Evolutionary conservation across 805 yeast species (phyloP), one percentile per base, ranked within the genome.

Genomic region (Candida peoriensis): DNA sequence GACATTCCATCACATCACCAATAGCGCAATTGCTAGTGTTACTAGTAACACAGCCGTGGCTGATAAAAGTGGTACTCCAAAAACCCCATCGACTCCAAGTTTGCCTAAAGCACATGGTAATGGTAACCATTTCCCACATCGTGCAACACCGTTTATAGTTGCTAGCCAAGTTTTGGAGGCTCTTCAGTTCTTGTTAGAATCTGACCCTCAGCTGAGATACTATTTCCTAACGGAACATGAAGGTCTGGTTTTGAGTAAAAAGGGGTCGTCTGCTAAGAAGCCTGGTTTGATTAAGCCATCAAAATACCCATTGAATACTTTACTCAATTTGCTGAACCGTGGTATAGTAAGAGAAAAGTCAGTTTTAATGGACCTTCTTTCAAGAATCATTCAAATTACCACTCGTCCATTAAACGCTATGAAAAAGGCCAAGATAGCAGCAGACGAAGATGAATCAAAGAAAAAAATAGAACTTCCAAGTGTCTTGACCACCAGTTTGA

Each of bases 201-300:
- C 75, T 22, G 83, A 79, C 43, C 66, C 70, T 8, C 83, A 78
- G 40, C 64, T 84, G 53, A 70, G 93, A 42, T 76, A 77, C 49
- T 87, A 78, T 50, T 80, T 89, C 56, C 61, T 89, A 39, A 76
- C 82, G 6, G 95, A 86, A 44, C 95, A 86, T 52, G 88, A 80
- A 19, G 60, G 52, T 22, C 47, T 72, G 9, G 28, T 50, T 9
- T 52, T 69, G 32, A 42, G 58, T 20, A 64, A 61, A 38, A 65
- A 63, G 33, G 36, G 61, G 12, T 35, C 51, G 6, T 42, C 52
- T 8, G 44, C 55, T 19, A 65, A 64, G 47, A 69, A 55, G 41
- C 61, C 54, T 35, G 51, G 42, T 12, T 43, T 43, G 32, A 54
- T 55, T 17, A 70, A 64, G 32, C 65, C 68, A 21, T 63, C 66